phyloP scores from a whole-genome alignment of 1,284 basidiomycete genomes.

The Cutaneotrichosporon cyanovorans region DNA sequence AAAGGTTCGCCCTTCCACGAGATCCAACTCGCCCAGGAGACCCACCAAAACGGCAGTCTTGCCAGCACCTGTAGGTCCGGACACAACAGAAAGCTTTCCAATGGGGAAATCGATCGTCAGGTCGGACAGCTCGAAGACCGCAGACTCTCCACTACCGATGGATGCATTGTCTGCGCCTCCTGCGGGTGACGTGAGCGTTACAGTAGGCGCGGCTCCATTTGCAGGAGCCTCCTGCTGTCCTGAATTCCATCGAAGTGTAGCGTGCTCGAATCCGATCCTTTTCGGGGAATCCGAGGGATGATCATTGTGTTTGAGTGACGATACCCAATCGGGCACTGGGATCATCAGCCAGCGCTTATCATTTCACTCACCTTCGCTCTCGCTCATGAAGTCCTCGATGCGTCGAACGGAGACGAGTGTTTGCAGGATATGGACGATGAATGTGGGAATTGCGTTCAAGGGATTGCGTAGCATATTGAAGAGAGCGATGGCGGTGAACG shows the following conservation, averaged over 20 bases:
- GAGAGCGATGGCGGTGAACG: constrained; percentile 46
- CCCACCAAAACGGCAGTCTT: constrained; percentile 45
- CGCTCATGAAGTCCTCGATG: constrained; percentile 69
- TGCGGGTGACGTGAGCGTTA: too few relatives aligned
- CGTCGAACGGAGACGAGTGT: constrained; percentile 69
- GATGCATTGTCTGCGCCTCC: constrained; percentile 3
- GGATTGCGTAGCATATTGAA: constrained; percentile 52
- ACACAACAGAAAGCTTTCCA: constrained; percentile 59
- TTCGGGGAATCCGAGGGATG: constrained; percentile 22
- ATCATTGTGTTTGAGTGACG: constrained; percentile 51
- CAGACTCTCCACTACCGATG: neutral
- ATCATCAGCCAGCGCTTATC: neutral
- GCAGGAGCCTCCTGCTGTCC: constrained; percentile 8
- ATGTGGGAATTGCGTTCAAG: constrained; percentile 37
- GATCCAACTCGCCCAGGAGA: constrained; percentile 56
- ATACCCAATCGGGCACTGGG: constrained; percentile 59
- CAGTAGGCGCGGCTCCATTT: constrained; percentile 8
- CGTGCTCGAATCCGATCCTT: constrained; percentile 59
- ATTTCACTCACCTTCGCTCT: constrained; percentile 56
- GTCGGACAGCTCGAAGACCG: constrained; percentile 57
- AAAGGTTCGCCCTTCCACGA: constrained; percentile 54
- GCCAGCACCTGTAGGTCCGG: constrained; percentile 70
- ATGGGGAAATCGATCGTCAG: constrained; percentile 63
- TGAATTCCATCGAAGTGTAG: constrained; percentile 62
- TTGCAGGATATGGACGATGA: constrained; percentile 46